These are phyloP conservation scores for Ustilago nuda DNA, from an alignment of 1,284 basidiomycete species.

Conservation along the genomic window DNA sequence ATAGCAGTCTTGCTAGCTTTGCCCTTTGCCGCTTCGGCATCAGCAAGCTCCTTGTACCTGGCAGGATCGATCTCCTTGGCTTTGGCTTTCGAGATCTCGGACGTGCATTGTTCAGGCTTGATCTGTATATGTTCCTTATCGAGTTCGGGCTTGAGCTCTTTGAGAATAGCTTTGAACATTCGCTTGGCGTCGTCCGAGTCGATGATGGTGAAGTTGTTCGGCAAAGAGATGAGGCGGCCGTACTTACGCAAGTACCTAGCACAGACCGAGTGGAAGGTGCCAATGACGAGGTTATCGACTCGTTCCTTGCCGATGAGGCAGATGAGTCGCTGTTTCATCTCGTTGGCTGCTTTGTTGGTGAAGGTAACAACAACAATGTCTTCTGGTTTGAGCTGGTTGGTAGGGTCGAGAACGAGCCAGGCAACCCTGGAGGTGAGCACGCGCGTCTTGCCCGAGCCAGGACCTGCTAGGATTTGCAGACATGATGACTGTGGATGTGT, in stretches of 20 bases:
- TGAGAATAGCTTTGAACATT: constrained; percentile 76
- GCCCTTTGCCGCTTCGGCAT: constrained; percentile 31
- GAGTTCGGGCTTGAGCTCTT: constrained; percentile 73
- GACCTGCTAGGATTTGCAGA: constrained; percentile 67
- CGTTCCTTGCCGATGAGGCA: constrained; percentile 78
- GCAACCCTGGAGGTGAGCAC: constrained; percentile 65
- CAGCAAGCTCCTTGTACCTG: constrained; percentile 27
- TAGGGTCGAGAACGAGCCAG: constrained; percentile 58
- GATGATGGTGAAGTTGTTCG: constrained; percentile 83
- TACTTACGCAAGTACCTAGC: constrained; percentile 78
- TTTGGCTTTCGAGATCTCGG: constrained; percentile 84
- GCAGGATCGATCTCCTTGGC: constrained; percentile 73
- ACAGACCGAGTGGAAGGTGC: constrained; percentile 86
- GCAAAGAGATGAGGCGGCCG: constrained; percentile 75
- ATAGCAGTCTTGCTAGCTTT: constrained; percentile 17
- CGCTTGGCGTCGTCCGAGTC: constrained; percentile 84
- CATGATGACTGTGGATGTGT: constrained; percentile 54
- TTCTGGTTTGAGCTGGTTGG: constrained; percentile 55
- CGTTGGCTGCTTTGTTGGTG: constrained; percentile 85
- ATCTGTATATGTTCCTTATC: constrained; percentile 73
- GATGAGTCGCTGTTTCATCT: constrained; percentile 82
- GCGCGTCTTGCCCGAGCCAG: constrained; percentile 67
- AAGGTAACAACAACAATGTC: constrained; percentile 69
- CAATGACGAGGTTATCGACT: constrained; percentile 76
- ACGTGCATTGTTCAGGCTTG: constrained; percentile 75